Base-by-base conservation (phyloP, 139 green algal species). In the Spirogloea muscicola region DNA sequence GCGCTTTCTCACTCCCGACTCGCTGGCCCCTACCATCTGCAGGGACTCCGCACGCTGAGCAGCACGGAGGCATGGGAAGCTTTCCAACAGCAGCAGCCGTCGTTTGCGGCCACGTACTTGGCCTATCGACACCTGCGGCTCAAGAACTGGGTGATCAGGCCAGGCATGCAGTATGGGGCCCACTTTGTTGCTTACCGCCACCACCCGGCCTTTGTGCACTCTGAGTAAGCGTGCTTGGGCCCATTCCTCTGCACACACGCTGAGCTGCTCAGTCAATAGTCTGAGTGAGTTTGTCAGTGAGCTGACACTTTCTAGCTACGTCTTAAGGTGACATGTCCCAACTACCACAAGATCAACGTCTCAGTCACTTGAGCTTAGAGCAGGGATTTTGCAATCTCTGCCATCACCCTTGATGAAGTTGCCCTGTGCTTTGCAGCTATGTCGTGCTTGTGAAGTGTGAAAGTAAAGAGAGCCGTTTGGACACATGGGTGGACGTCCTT, bases 201-300 rank as follows among this genome's bases (percentile, higher is more conserved):
- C 38, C 65, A 74, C 65, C 65, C 65, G 1, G 51, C 65, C 7
- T 66, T 74, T 27, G 65, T 74, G 3, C 65, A 74, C 40, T 68
- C 65, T 38, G 49, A 74, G 65, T 65, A 69, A 6, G 6, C 27
- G n/a, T n/a, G n/a, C n/a, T n/a, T n/a, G n/a, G n/a, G n/a, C n/a
- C n/a, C n/a, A n/a, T n/a, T n/a, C 27, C 10, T 38, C 55, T 55
- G 46, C 46, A 21, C 21, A 21, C 46, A 21, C 21, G 21, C 21
- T 21, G 21, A 55, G 46, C 21, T 55, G 21, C 21, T 21, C 46
- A 21, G 21, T 55, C 46, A 55, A 21, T 21, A 31, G 21, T 21
- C 21, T 21, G 46, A 21, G 21, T 21, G 46, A 55, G 21, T 31
- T 55, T 55, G 46, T 55, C 21, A 21, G 21, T 31, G 46, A 55